Evolutionary conservation across 2,329 filamentous ascomycete genomes (phyloP), one percentile per base, ranked within the genome.

Genomic region (Ceratocystis huliohia): DNA sequence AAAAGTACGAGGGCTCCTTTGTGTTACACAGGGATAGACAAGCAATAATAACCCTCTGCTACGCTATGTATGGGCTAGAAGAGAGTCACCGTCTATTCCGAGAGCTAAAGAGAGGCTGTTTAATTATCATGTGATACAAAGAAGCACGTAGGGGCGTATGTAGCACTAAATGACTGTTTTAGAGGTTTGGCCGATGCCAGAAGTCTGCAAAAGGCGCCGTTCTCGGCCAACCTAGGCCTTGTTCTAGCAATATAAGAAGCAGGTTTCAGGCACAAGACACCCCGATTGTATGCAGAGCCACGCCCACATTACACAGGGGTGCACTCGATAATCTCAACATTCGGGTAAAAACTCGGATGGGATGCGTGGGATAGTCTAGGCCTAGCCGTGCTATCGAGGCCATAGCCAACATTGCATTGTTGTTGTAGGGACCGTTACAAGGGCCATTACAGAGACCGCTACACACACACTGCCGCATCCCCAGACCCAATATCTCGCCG

Each of bases 191-290:
- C 56, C 13, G 15, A n/a, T 59, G 56, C 17, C 56, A n/a, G 22
- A 33, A n/a, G 30, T 10, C 56, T n/a, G 33, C n/a, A 17, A 17
- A 20, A 59, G 56, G 28, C 56, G 56, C 56, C 20, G 56, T 20
- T 59, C 56, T 59, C 30, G 56, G 28, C 28, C 30, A 59, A 25
- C 30, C 56, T 25, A 30, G 28, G 37, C 22, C 5, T 5, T 30
- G 28, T 20, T 37, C 22, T n/a, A 7, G 15, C 15, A 33, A 59
- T n/a, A 37, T 59, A 30, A 30, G 30, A 30, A 30, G 20, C 56
- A n/a, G 56, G 56, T 37, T 59, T 59, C 56, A 37, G 56, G 56
- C 56, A 59, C 56, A 30, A 59, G 28, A 30, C 25, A 33, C 17
- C 15, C 22, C 13, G 28, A 59, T n/a, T 37, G 7, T 41, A 41